These are phyloP conservation scores for Ceratocystis harringtonii DNA, from an alignment of 2,329 filamentous ascomycete genomes.

Conservation along the genomic window DNA sequence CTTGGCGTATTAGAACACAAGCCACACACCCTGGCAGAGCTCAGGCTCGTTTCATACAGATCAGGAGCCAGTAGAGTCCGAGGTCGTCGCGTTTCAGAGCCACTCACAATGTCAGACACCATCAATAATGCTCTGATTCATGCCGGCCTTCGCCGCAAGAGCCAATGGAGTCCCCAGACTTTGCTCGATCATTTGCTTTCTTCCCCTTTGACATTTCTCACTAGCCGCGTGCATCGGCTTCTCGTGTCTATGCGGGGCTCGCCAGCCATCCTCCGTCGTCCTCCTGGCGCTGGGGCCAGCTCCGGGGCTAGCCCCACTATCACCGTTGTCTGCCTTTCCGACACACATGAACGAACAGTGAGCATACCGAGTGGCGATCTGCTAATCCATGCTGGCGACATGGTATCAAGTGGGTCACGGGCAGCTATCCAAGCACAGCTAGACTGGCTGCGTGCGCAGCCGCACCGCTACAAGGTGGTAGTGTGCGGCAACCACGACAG, in stretches of 20 bases:
- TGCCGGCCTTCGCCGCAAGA: conserved; percentile 34
- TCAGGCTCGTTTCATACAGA: too few relatives aligned
- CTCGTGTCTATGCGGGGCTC: conserved; percentile 53
- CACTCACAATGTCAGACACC: conserved; percentile 8
- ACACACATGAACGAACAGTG: conserved; percentile 59
- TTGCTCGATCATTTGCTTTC: conserved; percentile 48
- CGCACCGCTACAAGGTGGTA: conserved; percentile 66
- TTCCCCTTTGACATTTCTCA: conserved; percentile 51
- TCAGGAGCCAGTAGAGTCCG: too few relatives aligned
- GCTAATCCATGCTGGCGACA: conserved; percentile 78
- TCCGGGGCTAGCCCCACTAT: conserved; percentile 42
- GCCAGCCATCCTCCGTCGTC: conserved; percentile 25
- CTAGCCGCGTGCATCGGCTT: conserved; percentile 47
- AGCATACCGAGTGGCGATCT: conserved; percentile 62
- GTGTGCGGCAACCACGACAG: conserved; percentile 83
- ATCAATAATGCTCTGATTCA: conserved; percentile 25
- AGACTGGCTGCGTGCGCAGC: conserved; percentile 62
- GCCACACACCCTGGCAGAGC: background rate
- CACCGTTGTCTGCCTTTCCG: conserved; percentile 73
- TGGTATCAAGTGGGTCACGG: conserved; percentile 67
- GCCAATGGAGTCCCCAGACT: conserved; percentile 35
- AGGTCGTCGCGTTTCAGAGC: background rate
- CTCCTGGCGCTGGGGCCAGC: conserved; percentile 23
- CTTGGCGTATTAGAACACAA: too few relatives aligned
- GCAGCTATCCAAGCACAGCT: conserved; percentile 67